These are phyloP conservation scores for Atalantia buxifolia DNA, from an alignment of 345 rosid species.

Conservation along the genomic window DNA sequence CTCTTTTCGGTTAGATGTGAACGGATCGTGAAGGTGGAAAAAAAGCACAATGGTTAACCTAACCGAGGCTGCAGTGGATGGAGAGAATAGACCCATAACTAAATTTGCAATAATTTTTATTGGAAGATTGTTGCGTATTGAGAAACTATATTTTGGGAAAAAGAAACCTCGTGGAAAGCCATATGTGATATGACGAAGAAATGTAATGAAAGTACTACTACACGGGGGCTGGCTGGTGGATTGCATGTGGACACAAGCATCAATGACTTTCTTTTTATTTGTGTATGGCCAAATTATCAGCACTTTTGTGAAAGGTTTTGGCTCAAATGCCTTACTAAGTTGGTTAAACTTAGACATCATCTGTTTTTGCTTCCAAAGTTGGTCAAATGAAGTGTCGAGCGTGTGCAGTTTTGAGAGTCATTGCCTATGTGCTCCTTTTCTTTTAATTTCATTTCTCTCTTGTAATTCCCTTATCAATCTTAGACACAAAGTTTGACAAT, in stretches of 20 bases:
- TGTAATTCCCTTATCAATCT: too few relatives aligned
- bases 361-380: neutral
- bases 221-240: neutral
- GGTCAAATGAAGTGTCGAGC: neutral
- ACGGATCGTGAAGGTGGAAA: conserved; percentile 1
- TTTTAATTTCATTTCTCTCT: neutral
- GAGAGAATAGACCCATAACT: conserved; percentile 32
- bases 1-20: neutral
- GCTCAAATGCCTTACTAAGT: neutral
- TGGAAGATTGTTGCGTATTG: conserved; percentile 7
- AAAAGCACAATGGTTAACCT: conserved; percentile 20
- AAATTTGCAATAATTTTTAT: conserved; percentile 9
- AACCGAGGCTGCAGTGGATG: conserved; percentile 12
- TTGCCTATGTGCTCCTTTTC: neutral
- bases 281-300: neutral
- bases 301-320: neutral
- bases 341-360: conserved; percentile 16
- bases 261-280: conserved; percentile 1
- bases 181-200: neutral
- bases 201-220: neutral
- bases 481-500: neutral
- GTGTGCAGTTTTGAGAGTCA: neutral
- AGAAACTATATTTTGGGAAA: neutral
- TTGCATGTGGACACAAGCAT: conserved; percentile 5
- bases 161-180: neutral